Evolutionary conservation across 2,329 filamentous ascomycete genomes (phyloP).

Genomic region (Dactylonectria estremocensis): DNA sequence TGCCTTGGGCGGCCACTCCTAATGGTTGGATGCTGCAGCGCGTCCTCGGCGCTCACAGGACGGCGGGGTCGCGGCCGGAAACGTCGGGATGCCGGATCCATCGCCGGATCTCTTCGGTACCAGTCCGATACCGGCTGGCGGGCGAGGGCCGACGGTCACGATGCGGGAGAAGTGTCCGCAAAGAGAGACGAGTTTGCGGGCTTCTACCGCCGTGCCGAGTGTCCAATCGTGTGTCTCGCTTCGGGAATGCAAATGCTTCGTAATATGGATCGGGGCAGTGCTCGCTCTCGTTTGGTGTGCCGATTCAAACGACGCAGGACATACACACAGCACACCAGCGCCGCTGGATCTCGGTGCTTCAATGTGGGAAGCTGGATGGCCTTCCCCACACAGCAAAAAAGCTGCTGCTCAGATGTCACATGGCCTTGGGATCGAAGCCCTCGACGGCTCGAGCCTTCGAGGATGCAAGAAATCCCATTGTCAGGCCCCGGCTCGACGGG

Average conservation of each 20-base stretch:
- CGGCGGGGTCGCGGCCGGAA: slow-evolving; percentile 40
- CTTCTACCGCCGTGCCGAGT: not conserved
- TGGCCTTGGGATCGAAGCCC: slow-evolving; percentile 12
- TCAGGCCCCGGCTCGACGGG: slow-evolving; percentile 7
- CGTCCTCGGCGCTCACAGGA: slow-evolving; percentile 29
- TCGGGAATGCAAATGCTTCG: slow-evolving; percentile 35
- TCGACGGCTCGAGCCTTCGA: not conserved
- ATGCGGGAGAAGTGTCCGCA: slow-evolving; percentile 11
- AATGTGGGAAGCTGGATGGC: not conserved
- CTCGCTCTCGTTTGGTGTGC: slow-evolving; percentile 31
- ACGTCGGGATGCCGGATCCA: slow-evolving; percentile 39
- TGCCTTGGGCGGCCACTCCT: slow-evolving; percentile 25
- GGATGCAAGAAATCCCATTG: slow-evolving; percentile 7
- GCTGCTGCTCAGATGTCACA: slow-evolving; percentile 10
- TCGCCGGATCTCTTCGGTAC: slow-evolving; percentile 21
- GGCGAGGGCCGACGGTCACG: slow-evolving; percentile 27
- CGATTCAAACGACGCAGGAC: slow-evolving; percentile 12
- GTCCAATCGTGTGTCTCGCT: slow-evolving; percentile 25
- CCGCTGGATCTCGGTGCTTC: slow-evolving; percentile 7
- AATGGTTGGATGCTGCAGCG: slow-evolving; percentile 26
- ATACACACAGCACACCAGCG: slow-evolving; percentile 6
- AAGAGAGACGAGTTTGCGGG: slow-evolving; percentile 11
- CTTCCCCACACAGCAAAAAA: slow-evolving; percentile 17
- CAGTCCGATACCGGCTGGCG: slow-evolving; percentile 29
- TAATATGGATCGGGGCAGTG: slow-evolving; percentile 36